Base-by-base conservation (phyloP, 2,329 filamentous ascomycete species). In the Albifimbria verrucaria region DNA sequence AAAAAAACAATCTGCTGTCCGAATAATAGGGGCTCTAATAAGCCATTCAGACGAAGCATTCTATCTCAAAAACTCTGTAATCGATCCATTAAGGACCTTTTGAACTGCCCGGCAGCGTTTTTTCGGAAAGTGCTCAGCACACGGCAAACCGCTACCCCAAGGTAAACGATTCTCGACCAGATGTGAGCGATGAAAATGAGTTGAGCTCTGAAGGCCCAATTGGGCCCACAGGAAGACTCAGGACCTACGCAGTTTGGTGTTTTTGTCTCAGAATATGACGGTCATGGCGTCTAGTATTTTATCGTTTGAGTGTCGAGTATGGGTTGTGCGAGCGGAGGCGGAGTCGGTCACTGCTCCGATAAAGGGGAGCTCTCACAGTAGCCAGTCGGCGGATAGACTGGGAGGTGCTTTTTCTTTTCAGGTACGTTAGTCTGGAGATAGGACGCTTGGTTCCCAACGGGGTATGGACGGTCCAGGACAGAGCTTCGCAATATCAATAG, bases 1-100 rank as follows among this genome's bases (percentile, higher is more conserved):
- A 21, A 15, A 9, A 7, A 44, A 44, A 23, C 22, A 21, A 15
- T 5, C 22, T 44, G 42, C 6, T 44, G 42, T 23, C 42, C 22
- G 18, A 23, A 23, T 44, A 23, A 44, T 20, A 23, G 44, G 46
- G 46, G 46, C 46, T 48, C 46, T 48, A 48, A 36, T 48, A 48
- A 48, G 46, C 46, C 24, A 47, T 47, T 25, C 44, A 25, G 21
- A 47, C 25, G 15, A 21, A 48, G 46, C 46, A 36, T 36, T 39
- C 6, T 39, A 39, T n/a, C 32, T 39, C 18, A 39, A 39, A 39
- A n/a, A n/a, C 15, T 12, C 32, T 39, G 32, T 39, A n/a, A 39
- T 12, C 32, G 32, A 12, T 39, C 32, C 32, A 39, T 39, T 12
- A 39, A 39, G 32, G 32, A 39, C 32, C 15, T n/a, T n/a, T n/a